Evolutionary conservation across 257 asterid species (phyloP).

Genomic region (Fraxinus anomala): DNA sequence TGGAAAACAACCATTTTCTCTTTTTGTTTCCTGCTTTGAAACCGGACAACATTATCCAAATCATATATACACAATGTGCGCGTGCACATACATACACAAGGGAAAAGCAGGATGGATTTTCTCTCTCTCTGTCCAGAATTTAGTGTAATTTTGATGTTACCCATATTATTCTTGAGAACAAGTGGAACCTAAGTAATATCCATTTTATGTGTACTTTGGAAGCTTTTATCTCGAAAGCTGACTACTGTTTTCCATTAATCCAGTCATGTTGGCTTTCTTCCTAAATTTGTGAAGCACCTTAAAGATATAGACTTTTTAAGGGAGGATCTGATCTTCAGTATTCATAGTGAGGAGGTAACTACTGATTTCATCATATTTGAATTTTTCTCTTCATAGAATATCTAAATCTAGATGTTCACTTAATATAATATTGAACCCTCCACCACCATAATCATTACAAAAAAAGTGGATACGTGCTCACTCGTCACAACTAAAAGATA

Average conservation of each 20-base stretch:
- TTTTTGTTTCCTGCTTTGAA: neutral
- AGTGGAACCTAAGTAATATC: neutral
- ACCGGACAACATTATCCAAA: neutral
- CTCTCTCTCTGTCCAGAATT: neutral
- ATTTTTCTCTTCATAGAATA: neutral
- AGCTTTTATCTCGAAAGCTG: slow-evolving; percentile 27
- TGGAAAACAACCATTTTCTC: slow-evolving; percentile 4
- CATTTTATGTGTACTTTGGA: neutral
- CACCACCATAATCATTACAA: neutral
- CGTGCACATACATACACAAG: neutral
- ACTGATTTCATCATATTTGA: slow-evolving; percentile 9
- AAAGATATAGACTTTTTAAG: slow-evolving; percentile 77
- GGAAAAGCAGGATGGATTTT: slow-evolving; percentile 1
- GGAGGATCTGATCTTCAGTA: slow-evolving; percentile 77
- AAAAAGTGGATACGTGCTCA: neutral
- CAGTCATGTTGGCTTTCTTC: slow-evolving; percentile 90
- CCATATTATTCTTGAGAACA: neutral
- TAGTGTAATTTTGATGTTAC: neutral
- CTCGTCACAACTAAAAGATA: neutral
- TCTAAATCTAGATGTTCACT: neutral
- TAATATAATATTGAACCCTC: slow-evolving; percentile 1
- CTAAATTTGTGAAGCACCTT: slow-evolving; percentile 63
- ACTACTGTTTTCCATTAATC: slow-evolving; percentile 25
- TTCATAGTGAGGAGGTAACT: slow-evolving; percentile 89
- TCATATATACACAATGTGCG: neutral